Evolutionary conservation across 2,329 filamentous ascomycete species (phyloP).

Genomic region (Aureobasidium sp.): DNA sequence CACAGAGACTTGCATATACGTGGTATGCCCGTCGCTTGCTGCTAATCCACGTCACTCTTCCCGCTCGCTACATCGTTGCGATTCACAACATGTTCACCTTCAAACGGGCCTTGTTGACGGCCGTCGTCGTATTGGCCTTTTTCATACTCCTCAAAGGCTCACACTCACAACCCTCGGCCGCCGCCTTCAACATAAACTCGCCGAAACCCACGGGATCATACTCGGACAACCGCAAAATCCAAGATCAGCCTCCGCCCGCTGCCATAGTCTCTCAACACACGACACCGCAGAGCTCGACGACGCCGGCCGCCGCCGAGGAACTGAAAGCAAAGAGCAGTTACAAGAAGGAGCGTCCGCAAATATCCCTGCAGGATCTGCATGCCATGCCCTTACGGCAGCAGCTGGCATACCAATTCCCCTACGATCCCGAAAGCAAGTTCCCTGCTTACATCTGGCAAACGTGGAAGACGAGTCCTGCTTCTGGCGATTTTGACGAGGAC

Average conservation of each 20-base stretch:
- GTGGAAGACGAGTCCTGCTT: slow-evolving; percentile 81
- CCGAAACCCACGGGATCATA: slow-evolving; percentile 33
- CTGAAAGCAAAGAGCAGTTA: slow-evolving; percentile 21
- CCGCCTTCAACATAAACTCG: slow-evolving; percentile 26
- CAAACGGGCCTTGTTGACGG: slow-evolving; percentile 65
- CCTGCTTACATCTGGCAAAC: slow-evolving; percentile 99
- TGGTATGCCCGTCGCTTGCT: slow-evolving; percentile 12
- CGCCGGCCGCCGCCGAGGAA: neutral
- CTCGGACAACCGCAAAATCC: slow-evolving; percentile 31
- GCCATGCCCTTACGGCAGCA: slow-evolving; percentile 69
- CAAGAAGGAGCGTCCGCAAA: slow-evolving; percentile 48
- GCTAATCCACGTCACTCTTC: slow-evolving; percentile 1
- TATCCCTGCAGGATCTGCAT: slow-evolving; percentile 62
- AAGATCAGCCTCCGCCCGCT: slow-evolving; percentile 18
- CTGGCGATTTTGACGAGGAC: slow-evolving; percentile 62
- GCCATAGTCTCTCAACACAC: slow-evolving; percentile 20
- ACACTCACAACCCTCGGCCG: slow-evolving; percentile 34
- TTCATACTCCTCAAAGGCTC: slow-evolving; percentile 63
- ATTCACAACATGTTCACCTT: slow-evolving; percentile 72
- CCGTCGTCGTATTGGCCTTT: slow-evolving; percentile 60
- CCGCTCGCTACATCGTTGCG: too few species aligned
- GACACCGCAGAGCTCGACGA: slow-evolving; percentile 23
- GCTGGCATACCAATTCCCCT: slow-evolving; percentile 88
- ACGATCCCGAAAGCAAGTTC: slow-evolving; percentile 81
- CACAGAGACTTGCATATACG: slow-evolving; percentile 12